phyloP scores from a whole-genome alignment of 805 yeast genomes.

The Ogataea minuta region DNA sequence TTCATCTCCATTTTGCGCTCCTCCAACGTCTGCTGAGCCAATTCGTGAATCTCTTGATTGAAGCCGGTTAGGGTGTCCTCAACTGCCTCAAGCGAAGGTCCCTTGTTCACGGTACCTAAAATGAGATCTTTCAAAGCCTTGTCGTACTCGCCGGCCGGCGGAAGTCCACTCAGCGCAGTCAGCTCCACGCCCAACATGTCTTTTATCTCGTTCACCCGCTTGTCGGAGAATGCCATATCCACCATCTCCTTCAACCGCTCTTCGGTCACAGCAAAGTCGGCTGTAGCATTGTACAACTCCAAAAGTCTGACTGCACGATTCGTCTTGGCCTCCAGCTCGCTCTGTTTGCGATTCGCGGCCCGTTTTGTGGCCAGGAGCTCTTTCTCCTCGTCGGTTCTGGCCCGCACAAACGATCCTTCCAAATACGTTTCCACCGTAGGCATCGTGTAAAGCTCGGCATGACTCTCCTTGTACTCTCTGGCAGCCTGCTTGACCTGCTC shows the following conservation, averaged over 20 bases:
- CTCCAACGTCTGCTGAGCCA: slow-evolving; percentile 25
- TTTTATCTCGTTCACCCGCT: slow-evolving; percentile 33
- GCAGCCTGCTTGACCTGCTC: slow-evolving; percentile 32
- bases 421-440: slow-evolving; percentile 75
- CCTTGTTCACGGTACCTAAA: slow-evolving; percentile 31
- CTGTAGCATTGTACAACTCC: slow-evolving; percentile 69
- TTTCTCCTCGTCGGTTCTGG: slow-evolving; percentile 69
- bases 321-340: slow-evolving; percentile 51
- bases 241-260: slow-evolving; percentile 58
- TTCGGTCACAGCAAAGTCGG: slow-evolving; percentile 70
- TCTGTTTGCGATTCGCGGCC: slow-evolving; percentile 59
- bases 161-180: slow-evolving; percentile 23
- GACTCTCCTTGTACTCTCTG: slow-evolving; percentile 41
- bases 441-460: slow-evolving; percentile 63
- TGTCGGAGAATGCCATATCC: slow-evolving; percentile 47
- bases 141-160: slow-evolving; percentile 25
- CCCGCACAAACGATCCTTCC: slow-evolving; percentile 67
- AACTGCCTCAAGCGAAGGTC: slow-evolving; percentile 33
- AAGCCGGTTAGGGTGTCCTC: slow-evolving; percentile 32
- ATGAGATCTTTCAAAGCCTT: slow-evolving; percentile 28
- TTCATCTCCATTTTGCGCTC: slow-evolving; percentile 22
- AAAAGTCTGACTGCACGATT: slow-evolving; percentile 56
- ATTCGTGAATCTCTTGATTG: slow-evolving; percentile 23
- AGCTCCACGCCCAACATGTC: slow-evolving; percentile 21
- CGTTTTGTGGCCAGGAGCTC: slow-evolving; percentile 57